Evolutionary conservation across 306 rosid species (phyloP).

Genomic region (Quercus ilex): DNA sequence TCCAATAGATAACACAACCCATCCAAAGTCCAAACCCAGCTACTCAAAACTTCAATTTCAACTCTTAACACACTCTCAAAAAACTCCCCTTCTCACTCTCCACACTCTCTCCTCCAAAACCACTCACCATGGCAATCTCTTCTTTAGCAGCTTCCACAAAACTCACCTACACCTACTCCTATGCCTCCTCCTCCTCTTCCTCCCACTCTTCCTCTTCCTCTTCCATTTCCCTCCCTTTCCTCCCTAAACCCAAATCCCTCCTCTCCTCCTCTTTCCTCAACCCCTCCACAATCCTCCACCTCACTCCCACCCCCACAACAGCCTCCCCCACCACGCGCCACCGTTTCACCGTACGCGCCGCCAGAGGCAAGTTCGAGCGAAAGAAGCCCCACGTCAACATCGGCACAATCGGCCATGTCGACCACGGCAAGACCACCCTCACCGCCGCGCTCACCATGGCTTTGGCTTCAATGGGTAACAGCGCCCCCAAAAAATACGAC

Average conservation of each 20-base stretch:
- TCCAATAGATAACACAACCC: constrained; percentile 33
- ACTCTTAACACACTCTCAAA: neutral
- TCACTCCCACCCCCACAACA: constrained; percentile 5
- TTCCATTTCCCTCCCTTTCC: neutral
- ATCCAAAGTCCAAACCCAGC: too few species aligned
- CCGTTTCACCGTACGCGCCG: constrained; percentile 62
- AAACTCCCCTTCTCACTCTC: neutral
- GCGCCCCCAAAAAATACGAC: constrained; percentile 73
- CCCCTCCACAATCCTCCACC: constrained; percentile 57
- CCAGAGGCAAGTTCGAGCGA: constrained; percentile 84
- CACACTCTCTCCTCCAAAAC: neutral
- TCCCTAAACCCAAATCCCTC: constrained; percentile 32
- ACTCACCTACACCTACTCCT: constrained; percentile 29
- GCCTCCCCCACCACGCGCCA: constrained; percentile 19
- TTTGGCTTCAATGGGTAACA: constrained; percentile 54
- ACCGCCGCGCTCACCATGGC: constrained; percentile 96
- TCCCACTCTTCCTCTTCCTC: constrained; percentile 16
- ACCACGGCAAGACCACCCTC: constrained; percentile 90
- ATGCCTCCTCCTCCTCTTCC: constrained; percentile 20
- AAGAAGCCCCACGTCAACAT: constrained; percentile 88
- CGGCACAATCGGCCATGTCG: constrained; percentile 90
- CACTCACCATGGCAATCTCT: constrained; percentile 48
- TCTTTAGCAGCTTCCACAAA: constrained; percentile 44
- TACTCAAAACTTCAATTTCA: too few species aligned
- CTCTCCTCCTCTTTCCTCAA: constrained; percentile 66